Percentiles rank a stretch among this genome's conserved stretches.
These are phyloP conservation scores for Rosa multiflora DNA, from an alignment of 306 rosid genomes.

Conservation along the genomic window DNA sequence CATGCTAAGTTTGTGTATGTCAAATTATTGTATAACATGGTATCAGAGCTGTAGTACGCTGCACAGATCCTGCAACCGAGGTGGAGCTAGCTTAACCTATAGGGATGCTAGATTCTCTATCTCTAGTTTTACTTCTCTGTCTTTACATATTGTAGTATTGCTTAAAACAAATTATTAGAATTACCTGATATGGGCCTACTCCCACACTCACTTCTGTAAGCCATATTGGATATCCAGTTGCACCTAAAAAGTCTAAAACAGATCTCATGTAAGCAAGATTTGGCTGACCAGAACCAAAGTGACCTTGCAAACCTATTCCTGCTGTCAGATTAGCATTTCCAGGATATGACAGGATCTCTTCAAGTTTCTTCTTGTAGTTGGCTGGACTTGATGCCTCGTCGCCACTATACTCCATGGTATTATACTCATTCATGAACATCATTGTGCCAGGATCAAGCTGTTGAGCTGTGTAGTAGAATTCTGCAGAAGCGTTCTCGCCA, in stretches of 20 bases:
- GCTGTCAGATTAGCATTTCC: constrained; percentile 36
- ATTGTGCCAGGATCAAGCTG: constrained; percentile 51
- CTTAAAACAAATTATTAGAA: not conserved
- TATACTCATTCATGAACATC: constrained; percentile 71
- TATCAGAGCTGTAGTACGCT: not conserved
- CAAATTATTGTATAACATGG: not conserved
- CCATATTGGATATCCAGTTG: constrained; percentile 60
- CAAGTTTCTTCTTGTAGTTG: constrained; percentile 42
- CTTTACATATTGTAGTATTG: not conserved
- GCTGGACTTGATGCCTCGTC: constrained; percentile 36
- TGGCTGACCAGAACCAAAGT: constrained; percentile 46
- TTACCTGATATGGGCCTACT: constrained; percentile 50
- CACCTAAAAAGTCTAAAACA: constrained; percentile 49
- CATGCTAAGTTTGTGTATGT: not conserved
- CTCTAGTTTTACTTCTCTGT: not conserved
- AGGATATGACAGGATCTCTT: constrained; percentile 43
- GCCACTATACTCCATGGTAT: constrained; percentile 48
- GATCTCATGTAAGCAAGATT: constrained; percentile 68
- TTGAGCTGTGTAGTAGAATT: constrained; percentile 39
- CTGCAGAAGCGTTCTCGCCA: constrained; percentile 56
- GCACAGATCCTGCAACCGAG: not conserved
- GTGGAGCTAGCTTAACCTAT: not conserved
- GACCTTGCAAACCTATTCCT: constrained; percentile 71
- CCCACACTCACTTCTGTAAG: constrained; percentile 60
- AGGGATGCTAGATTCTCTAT: not conserved